Evolutionary conservation across 164 flowering plant species (phyloP).

Genomic region (Chimonanthus salicifolius): DNA sequence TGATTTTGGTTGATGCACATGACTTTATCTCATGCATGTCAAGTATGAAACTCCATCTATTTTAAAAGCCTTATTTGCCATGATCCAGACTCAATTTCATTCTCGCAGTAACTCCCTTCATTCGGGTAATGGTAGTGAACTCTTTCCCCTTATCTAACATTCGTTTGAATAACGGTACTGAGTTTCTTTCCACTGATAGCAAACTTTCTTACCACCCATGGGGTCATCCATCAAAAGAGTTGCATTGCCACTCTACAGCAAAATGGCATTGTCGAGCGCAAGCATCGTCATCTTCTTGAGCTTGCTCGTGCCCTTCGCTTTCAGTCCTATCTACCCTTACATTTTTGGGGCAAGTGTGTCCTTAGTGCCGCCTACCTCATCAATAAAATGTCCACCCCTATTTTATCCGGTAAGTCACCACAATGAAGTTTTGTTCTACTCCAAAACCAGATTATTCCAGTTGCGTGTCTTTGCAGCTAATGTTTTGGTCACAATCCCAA

Average conservation of each 20-base stretch:
- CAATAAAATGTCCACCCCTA: background rate
- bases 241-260: background rate
- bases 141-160: background rate
- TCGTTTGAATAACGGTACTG: background rate
- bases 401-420: background rate
- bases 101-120: too few relatives aligned
- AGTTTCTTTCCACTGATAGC: background rate
- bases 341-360: conserved; percentile 4
- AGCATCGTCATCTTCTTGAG: background rate
- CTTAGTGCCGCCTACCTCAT: background rate
- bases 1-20: conserved; percentile 7
- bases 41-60: background rate
- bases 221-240: background rate
- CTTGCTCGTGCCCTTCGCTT: background rate
- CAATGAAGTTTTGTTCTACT: background rate
- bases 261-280: conserved; percentile 1
- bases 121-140: too few relatives aligned
- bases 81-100: background rate
- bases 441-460: background rate
- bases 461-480: background rate
- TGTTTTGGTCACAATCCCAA: background rate
- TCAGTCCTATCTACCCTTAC: background rate
- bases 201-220: background rate
- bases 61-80: background rate
- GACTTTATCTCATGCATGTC: background rate